Evolutionary conservation across 2,329 filamentous ascomycete genomes (phyloP).

Genomic region (Colletotrichum paranaense): DNA sequence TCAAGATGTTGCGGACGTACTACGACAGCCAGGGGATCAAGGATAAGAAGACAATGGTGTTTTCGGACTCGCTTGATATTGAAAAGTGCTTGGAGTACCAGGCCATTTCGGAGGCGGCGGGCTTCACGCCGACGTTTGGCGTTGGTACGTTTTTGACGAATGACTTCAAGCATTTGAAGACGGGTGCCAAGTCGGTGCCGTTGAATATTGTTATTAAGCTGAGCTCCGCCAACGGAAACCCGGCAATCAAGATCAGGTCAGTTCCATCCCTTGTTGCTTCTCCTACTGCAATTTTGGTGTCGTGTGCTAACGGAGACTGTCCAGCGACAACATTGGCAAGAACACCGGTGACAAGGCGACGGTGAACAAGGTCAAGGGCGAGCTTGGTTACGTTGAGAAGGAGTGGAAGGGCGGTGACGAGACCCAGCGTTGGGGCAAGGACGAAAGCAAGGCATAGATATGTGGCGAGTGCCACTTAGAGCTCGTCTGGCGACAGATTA

Average conservation of each 20-base stretch:
- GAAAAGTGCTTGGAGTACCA: slow-evolving; percentile 94
- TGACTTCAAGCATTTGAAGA: slow-evolving; percentile 81
- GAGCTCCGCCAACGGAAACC: slow-evolving; percentile 81
- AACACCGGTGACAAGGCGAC: slow-evolving; percentile 89
- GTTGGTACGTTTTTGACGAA: slow-evolving; percentile 97
- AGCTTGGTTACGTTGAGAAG: slow-evolving; percentile 87
- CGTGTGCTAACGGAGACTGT: slow-evolving; percentile 11
- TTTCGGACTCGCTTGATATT: slow-evolving; percentile 94
- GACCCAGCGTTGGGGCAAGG: slow-evolving; percentile 80
- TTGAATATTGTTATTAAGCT: slow-evolving; percentile 99
- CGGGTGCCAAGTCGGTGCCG: slow-evolving; percentile 85
- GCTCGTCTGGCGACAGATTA: slow-evolving; percentile 24
- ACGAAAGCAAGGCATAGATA: slow-evolving; percentile 46
- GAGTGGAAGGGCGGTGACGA: slow-evolving; percentile 88
- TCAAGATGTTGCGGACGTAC: slow-evolving; percentile 82
- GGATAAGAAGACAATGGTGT: slow-evolving; percentile 89
- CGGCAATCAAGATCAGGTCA: slow-evolving; percentile 87
- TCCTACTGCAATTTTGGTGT: background rate
- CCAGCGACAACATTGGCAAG: slow-evolving; percentile 85
- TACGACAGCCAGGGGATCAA: slow-evolving; percentile 81
- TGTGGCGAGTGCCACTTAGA: background rate
- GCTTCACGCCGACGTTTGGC: slow-evolving; percentile 89
- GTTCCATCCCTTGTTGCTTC: slow-evolving; percentile 9
- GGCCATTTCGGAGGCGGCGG: slow-evolving; percentile 79
- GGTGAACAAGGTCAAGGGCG: slow-evolving; percentile 84